Conservation (phyloP, 371 early-diverging fungal genomes). For the Mucor ambiguus region DNA sequence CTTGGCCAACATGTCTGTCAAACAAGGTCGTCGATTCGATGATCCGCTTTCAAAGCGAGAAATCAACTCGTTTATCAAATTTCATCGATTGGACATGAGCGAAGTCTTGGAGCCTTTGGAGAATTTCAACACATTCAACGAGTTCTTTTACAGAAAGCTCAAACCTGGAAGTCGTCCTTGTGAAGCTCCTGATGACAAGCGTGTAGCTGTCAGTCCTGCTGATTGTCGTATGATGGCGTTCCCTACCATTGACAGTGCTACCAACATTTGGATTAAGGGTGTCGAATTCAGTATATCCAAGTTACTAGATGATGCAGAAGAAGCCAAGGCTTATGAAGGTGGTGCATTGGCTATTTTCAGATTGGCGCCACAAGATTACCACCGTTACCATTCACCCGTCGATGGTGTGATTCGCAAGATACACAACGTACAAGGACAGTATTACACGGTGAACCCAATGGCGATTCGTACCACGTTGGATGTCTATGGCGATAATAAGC, state of each 20-base stretch:
- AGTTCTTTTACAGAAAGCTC: conserved; percentile 87
- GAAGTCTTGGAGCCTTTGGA: conserved; percentile 70
- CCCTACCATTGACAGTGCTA: conserved; percentile 69
- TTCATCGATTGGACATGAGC: conserved; percentile 67
- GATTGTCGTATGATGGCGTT: conserved; percentile 83
- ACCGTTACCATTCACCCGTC: conserved; percentile 84
- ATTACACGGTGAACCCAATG: conserved; percentile 90
- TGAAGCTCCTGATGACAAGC: conserved; percentile 64
- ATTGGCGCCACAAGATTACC: conserved; percentile 91
- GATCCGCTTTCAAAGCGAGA: conserved; percentile 68
- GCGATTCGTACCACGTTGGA: conserved; percentile 78
- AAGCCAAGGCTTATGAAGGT: conserved; percentile 59
- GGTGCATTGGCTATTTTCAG: conserved; percentile 81
- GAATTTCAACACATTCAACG: conserved; percentile 79
- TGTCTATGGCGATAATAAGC: conserved; percentile 86
- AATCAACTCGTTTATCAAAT: conserved; percentile 78
- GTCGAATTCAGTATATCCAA: conserved; percentile 67
- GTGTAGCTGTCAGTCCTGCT: conserved; percentile 76
- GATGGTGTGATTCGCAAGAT: conserved; percentile 70
- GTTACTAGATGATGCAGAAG: conserved; percentile 59
- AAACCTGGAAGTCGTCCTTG: conserved; percentile 72
- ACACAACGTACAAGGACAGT: conserved; percentile 66
- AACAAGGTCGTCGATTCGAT: conserved; percentile 82
- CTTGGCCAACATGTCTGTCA: conserved; percentile 65
- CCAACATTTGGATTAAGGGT: conserved; percentile 88